Evolutionary conservation across 108 stramenopile genomes (phyloP), one percentile per base, ranked within the genome.

Genomic region (Nitzschia sp.): DNA sequence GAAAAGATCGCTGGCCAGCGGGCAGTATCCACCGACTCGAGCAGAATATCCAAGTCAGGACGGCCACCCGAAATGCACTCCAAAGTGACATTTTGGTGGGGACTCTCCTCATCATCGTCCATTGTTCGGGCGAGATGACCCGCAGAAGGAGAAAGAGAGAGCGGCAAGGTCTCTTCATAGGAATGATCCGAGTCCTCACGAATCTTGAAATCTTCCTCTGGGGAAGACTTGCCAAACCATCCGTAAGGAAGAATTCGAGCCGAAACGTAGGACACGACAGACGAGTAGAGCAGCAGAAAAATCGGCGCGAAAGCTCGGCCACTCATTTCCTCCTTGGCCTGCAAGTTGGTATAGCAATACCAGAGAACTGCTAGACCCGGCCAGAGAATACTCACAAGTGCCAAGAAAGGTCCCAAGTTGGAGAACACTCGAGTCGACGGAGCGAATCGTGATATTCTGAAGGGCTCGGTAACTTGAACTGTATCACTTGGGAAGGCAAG

Each of bases 261-360:
- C 48, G 19, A n/a, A 21, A 50, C 16, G 21, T n/a, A 50, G 21
- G 48, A 50, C 4, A 50, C 48, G 13, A n/a, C 21, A 16, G 19
- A 8, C 19, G 19, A n/a, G 19, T 50, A 50, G 4, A 50, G 17
- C 13, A 50, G 16, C 8, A 50, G 19, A 4, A 50, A 22, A 4
- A 50, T 21, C 17, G 21, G 19, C 4, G 19, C 48, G 21, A 50
- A 5, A n/a, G 16, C 48, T 21, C 55, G 23, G 5, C 55, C 55
- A 2, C 21, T 56, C 36, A 62, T 16, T 48, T 60, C 57, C 19
- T 80, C 31, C 61, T 66, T 68, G 66, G 36, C 29, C 73, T 76
- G 75, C 26, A 80, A 52, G 54, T 80, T 66, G 15, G 45, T 41
- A 36, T 80, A 80, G 31, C 45, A 76, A 27, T 67, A 72, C 22